Conservation (phyloP, 169 alveolate genomes). For the Eimeria necatrix region DNA sequence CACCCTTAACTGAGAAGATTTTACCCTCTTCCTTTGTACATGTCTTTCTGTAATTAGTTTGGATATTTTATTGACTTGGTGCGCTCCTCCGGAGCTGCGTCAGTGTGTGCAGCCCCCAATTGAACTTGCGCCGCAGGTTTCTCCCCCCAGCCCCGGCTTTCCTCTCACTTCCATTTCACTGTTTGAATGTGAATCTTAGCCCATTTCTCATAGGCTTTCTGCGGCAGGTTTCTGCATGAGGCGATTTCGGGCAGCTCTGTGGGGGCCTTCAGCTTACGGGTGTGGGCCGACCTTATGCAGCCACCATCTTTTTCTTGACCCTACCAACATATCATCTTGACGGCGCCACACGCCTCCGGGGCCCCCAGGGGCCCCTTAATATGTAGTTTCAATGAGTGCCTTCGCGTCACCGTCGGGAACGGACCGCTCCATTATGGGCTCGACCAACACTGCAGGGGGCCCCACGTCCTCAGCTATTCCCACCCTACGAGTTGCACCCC, state of each 20-base stretch:
- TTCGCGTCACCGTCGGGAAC: constrained; percentile 52
- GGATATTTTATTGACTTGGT: background rate
- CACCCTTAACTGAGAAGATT: background rate
- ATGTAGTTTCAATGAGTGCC: background rate
- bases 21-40: background rate
- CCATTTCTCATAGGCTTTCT: background rate
- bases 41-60: background rate
- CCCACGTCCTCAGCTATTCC: background rate
- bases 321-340: too few relatives aligned
- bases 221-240: background rate
- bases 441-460: background rate
- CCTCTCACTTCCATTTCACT: background rate
- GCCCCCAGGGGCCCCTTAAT: constrained; percentile 66
- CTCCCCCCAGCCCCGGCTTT: background rate
- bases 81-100: background rate
- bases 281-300: too few relatives aligned
- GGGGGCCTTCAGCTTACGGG: background rate
- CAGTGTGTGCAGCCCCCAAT: background rate
- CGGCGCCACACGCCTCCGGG: background rate
- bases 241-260: background rate
- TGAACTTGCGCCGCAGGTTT: background rate
- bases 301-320: too few relatives aligned
- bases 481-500: background rate
- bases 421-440: background rate
- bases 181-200: background rate